Base-by-base conservation (phyloP, 2,329 filamentous ascomycete species). In the Exserohilum rostratum region DNA sequence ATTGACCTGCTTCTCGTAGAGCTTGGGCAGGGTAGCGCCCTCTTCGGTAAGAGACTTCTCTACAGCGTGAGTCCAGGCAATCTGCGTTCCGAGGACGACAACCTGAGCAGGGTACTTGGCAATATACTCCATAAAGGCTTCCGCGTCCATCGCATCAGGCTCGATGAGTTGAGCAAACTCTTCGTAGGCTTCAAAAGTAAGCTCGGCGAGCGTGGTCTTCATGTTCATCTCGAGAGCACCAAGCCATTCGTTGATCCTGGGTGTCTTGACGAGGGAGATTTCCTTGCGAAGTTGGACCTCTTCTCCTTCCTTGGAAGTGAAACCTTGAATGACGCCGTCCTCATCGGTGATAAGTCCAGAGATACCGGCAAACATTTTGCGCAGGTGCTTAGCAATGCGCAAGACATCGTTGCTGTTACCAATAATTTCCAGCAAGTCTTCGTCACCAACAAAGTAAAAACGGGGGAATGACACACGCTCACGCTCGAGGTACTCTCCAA, bases 371-470 rank as follows among this genome's bases (percentile, higher is more conserved):
- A 99, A 99, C 95, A 99, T 99, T 82, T 99, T 99, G 76, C 96
- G 93, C 81, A 99, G 92, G 79, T 99, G 96, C 76, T 99, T 99
- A 35, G 95, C 91, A 64, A 99, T 96, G 50, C 95, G 92, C 57
- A 95, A 80, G 9, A 93, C 96, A 70, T 99, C 95, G 70, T 97
- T 97, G 79, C 93, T 98, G 76, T 99, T 99, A 72, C 95, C 95
- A 62, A 99, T 99, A 78, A 99, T 99, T 76, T 99, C 95, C 6
- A 99, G 83, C 53, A 99, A 80, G 77, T 99, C 95, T 72, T 99
- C 96, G 69, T 99, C 96, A 75, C 95, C 95, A 52, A 99, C 96
- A 68, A 99, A 99, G 80, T 99, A 99, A 81, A 99, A 99, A 54
- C 95, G 88, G 39, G 95, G 95, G 79, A 99, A 99, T 0, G 93